Base-by-base conservation (phyloP, 805 yeast genomes). In the Saturnispora serradocipensis region DNA sequence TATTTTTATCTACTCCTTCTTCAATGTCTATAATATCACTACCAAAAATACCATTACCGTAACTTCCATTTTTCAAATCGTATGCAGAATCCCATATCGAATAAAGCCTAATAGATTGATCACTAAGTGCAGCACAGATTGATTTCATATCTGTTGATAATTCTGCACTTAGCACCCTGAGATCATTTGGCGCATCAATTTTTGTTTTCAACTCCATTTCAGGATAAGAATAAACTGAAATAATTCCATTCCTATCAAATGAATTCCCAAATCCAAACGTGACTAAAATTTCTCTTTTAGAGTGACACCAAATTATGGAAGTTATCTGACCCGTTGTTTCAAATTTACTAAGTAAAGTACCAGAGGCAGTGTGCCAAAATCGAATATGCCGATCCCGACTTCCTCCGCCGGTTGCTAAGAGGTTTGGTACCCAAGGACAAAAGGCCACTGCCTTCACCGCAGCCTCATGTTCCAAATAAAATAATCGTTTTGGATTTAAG, bases 391-490 rank as follows among this genome's bases (percentile, higher is more conserved):
- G 70, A 63, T 90, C 97, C 58, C 80, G 82, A 20, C 84, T 78
- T 0, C 97, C 97, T 3, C 93, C 97, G 0, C 97, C 97, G 0
- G 97, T 88, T 0, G 91, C 97, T 35, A 90, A 64, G 8, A 90
- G 67, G 2, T 84, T 74, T 13, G 80, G 80, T 18, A 88, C 75
- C 97, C 97, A 89, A 0, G 97, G 97, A 62, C 97, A 90, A 59
- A 79, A 90, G 3, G 91, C 85, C 44, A 90, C 71, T 0, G 96
- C 97, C 59, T 89, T 89, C 0, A 90, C 90, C 0, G 97, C 97
- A 1, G 96, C 95, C 2, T 72, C 69, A 60, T 90, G 97, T 1
- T 74, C 78, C 48, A 89, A 69, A 9, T 66, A 62, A 61, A 73
- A 79, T 54, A 69, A 66, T 46, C 77, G 58, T 22, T 50, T 59